Evolutionary conservation across 768 basidiomycete genomes (phyloP).

Genomic region (Mycena metata): DNA sequence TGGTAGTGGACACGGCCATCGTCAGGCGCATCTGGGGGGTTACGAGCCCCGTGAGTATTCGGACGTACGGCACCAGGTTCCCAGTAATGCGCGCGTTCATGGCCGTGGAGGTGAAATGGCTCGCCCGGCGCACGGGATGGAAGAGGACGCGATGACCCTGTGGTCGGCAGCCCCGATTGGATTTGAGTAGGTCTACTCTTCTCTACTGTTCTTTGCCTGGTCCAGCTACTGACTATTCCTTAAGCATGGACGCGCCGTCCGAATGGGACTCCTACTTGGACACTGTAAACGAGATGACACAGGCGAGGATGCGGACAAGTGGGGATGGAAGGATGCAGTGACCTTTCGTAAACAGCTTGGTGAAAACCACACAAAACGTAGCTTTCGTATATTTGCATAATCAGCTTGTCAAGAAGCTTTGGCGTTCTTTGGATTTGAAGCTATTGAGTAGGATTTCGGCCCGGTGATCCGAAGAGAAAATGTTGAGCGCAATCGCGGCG

Average conservation of each 20-base stretch:
- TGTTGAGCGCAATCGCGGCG: constrained; percentile 83
- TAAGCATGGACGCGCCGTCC: constrained; percentile 50
- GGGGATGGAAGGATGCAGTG: neutral
- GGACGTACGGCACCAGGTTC: neutral
- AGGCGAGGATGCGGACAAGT: constrained; percentile 30
- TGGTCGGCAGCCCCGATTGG: constrained; percentile 73
- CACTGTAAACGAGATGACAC: constrained; percentile 55
- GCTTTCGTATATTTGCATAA: neutral
- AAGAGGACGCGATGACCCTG: constrained; percentile 65
- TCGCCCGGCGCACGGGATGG: constrained; percentile 4
- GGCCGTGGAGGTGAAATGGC: no score
- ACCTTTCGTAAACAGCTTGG: neutral
- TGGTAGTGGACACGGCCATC: neutral
- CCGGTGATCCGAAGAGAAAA: constrained; percentile 39
- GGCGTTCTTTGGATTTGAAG: neutral
- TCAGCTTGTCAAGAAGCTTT: neutral
- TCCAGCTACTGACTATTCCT: neutral
- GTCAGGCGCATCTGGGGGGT: neutral
- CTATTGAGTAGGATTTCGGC: neutral
- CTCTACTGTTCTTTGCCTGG: neutral
- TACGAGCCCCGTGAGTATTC: constrained; percentile 3
- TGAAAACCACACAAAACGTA: neutral
- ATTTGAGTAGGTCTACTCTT: constrained; percentile 64
- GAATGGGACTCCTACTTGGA: constrained; percentile 60
- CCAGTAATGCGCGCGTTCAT: constrained; percentile 12